Evolutionary conservation across 371 early-diverging fungal species (phyloP), one percentile per base, ranked within the genome.

Genomic region (Actinomortierella ambigua): DNA sequence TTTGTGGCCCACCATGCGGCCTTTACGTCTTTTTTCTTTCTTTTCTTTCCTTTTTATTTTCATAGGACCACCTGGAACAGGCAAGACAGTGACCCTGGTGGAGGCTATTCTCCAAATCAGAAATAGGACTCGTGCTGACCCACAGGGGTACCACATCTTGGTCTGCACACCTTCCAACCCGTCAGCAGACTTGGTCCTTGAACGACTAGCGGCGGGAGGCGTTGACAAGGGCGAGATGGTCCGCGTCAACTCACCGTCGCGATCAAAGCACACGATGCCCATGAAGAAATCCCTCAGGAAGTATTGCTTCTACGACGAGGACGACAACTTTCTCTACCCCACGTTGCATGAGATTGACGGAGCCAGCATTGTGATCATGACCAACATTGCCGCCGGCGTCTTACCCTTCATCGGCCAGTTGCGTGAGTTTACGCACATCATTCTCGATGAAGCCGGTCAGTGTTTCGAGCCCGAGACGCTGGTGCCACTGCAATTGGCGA

Each of bases 381-480:
- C 77, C 0, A 70, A 71, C 62, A 47, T 41, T 29, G 70, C 63
- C 28, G 70, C 80, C 14, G 53, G 52, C 2, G 53, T 75, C 54
- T 52, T 80, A 42, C 46, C 46, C 7, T 44, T 47, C 23, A 50
- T 55, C 41, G 79, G 79, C 15, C 20, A 68, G 26, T 17, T 23
- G 7, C 5, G 1, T 4, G 39, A 44, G 48, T 66, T 29, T 29
- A 46, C 68, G 53, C 81, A 81, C 54, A 27, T 76, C 24, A 59
- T 81, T 39, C 52, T 81, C 24, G 81, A 81, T 65, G 81, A 81
- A 48, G 68, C 75, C 15, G 81, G 79, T 4, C 81, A 81, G 43
- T 76, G 73, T 5, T n/a, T 61, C 15, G 81, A 81, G 55, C 58
- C 77, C 2, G 77, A 80, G 44, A 55, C 59, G 14, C 5, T 57